Evolutionary conservation across 163 green algal genomes (phyloP), one percentile per base, ranked within the genome.

Genomic region (Scenedesmus sp.): DNA sequence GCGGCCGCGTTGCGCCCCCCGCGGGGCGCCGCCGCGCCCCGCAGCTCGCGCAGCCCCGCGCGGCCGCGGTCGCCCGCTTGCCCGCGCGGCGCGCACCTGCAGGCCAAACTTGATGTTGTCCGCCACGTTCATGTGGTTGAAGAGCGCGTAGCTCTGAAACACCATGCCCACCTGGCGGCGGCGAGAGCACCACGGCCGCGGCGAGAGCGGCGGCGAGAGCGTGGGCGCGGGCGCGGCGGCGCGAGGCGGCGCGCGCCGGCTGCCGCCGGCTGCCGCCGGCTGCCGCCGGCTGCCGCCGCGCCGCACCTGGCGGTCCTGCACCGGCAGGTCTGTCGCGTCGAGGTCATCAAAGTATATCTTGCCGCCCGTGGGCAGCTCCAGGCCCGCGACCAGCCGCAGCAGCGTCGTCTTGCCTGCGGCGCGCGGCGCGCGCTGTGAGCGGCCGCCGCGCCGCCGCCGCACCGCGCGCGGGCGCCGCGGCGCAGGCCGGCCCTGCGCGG

Each of bases 71-170:
- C n/a, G n/a, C n/a, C n/a, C n/a, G n/a, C n/a, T n/a, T n/a, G n/a
- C n/a, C n/a, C n/a, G n/a, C n/a, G 29, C 39, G 81, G 20, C 39
- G 28, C 84, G 66, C 51, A 95, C 91, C 70, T 89, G 81, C 24
- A 92, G 85, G 1, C 93, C 93, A 85, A 97, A 97, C 36, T 86
- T 84, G 79, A 97, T 93, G 87, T 97, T 97, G 20, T 97, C 83
- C 9, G 85, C 88, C 13, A 96, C 86, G 0, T 86, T 96, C 88
- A 94, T 96, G 84, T 97, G 92, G 39, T 91, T 93, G 87, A 97
- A 97, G n/a, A 97, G 85, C 9, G 93, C 93, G 64, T 95, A 97
- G 70, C 76, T 89, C 76, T 97, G 92, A 79, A 97, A 97, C 36
- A 95, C 89, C 60, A 97, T 92, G 33, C 93, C 93, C 50, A 54